Conservation (phyloP, 495 filamentous ascomycete genomes). For the Aspergillus bertholletiae region DNA sequence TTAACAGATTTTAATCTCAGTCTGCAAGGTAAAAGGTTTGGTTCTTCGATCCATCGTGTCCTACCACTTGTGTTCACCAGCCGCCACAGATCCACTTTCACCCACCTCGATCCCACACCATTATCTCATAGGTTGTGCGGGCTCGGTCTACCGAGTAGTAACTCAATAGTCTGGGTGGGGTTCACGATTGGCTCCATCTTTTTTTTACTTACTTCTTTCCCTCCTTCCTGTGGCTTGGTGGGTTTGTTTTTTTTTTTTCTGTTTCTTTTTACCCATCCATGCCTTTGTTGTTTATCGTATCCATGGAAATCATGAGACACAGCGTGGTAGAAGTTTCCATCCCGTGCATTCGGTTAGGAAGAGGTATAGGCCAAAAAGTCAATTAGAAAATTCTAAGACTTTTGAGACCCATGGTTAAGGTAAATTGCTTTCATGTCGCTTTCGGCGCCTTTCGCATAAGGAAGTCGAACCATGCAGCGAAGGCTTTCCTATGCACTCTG, state of each 20-base stretch:
- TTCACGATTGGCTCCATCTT: not conserved
- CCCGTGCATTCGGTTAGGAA: not conserved
- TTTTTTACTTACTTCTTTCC: not conserved
- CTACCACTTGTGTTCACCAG: not conserved
- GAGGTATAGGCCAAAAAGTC: not conserved
- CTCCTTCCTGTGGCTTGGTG: too few relatives aligned
- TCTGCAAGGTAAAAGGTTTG: constrained; percentile 6
- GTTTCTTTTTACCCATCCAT: not conserved
- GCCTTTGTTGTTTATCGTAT: not conserved
- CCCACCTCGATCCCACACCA: not conserved
- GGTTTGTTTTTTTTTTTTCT: not conserved
- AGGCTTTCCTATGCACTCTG: not conserved
- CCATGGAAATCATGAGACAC: not conserved
- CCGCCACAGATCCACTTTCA: not conserved
- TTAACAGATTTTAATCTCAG: not conserved
- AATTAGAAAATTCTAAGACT: not conserved
- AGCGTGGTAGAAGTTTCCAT: not conserved
- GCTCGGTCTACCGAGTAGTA: not conserved
- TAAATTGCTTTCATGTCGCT: not conserved
- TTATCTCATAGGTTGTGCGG: not conserved
- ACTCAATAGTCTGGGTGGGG: not conserved
- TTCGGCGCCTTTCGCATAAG: not conserved
- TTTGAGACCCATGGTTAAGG: not conserved
- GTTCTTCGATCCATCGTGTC: not conserved
- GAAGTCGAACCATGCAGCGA: not conserved